These are phyloP conservation scores for Coemansia sp. DNA, from an alignment of 192 early-diverging fungal species.

Conservation along the genomic window DNA sequence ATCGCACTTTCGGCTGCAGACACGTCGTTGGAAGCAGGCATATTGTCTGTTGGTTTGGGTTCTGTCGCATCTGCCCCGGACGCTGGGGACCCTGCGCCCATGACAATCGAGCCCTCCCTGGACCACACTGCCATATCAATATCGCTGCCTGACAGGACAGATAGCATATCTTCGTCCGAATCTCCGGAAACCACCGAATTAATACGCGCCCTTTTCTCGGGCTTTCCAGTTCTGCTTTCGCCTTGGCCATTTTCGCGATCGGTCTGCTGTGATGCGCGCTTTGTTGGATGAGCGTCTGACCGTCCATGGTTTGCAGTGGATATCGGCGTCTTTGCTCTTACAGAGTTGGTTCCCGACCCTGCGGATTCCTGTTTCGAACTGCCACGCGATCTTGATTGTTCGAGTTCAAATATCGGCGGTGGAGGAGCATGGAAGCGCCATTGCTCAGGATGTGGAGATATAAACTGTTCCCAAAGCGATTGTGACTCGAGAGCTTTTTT, in stretches of 20 bases:
- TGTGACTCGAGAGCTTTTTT: constrained; percentile 35
- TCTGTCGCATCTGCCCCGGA: constrained; percentile 1
- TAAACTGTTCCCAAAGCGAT: constrained; percentile 51
- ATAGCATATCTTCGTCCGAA: constrained; percentile 44
- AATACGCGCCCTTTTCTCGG: constrained; percentile 27
- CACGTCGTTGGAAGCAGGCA: constrained; percentile 3
- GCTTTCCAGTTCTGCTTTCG: background rate
- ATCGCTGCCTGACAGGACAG: constrained; percentile 44
- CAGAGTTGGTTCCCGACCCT: background rate
- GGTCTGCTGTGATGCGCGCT: constrained; percentile 18
- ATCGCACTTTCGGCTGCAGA: constrained; percentile 35
- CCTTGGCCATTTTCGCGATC: constrained; percentile 10
- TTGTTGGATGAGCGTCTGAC: constrained; percentile 4
- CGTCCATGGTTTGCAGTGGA: background rate
- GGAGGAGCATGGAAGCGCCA: constrained; percentile 43
- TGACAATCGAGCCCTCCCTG: constrained; percentile 23
- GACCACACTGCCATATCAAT: constrained; percentile 45
- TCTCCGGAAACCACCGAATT: constrained; percentile 6
- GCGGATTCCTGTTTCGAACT: constrained; percentile 1
- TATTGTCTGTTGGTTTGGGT: background rate
- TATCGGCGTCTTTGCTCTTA: background rate
- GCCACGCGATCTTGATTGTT: constrained; percentile 5
- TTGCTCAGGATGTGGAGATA: constrained; percentile 48
- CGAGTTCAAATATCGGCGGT: constrained; percentile 25
- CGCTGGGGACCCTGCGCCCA: constrained; percentile 26